These are phyloP conservation scores for Dimargaris cristalligena DNA, from an alignment of 192 early-diverging fungal genomes.

Conservation along the genomic window DNA sequence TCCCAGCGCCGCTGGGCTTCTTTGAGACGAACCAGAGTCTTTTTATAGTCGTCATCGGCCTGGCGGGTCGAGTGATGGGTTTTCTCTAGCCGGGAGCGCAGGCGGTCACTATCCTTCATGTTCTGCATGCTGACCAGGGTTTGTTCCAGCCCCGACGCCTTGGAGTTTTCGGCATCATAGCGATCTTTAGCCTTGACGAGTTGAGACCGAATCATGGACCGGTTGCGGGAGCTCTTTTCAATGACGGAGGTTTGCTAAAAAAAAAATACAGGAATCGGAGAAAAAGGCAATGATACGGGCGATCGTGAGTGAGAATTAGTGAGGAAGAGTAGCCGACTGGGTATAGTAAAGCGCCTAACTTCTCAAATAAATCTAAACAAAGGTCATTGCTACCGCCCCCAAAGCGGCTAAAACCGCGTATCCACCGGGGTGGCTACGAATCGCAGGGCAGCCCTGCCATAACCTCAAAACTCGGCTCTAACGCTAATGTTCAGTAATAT, in stretches of 20 bases:
- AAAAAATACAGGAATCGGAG: no score
- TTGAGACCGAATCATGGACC: constrained; percentile 23
- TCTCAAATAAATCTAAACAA: no score
- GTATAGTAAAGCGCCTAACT: no score
- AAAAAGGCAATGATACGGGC: no score
- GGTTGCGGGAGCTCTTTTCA: constrained; percentile 28
- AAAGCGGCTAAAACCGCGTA: no score
- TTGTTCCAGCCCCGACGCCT: constrained; percentile 27
- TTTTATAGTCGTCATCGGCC: constrained; percentile 25
- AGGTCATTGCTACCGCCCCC: no score
- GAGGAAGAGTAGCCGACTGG: no score
- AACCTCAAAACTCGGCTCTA: no score
- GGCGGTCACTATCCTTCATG: constrained; percentile 19
- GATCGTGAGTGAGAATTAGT: no score
- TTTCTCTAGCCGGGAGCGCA: constrained; percentile 22
- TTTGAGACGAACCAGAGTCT: constrained; percentile 17
- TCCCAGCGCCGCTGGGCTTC: constrained; percentile 28
- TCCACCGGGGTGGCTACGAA: no score
- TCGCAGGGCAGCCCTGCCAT: no score
- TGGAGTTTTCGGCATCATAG: constrained; percentile 32
- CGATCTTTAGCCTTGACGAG: constrained; percentile 35
- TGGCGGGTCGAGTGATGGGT: constrained; percentile 20
- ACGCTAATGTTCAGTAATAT: no score
- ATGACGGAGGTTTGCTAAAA: constrained; percentile 22
- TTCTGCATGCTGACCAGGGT: constrained; percentile 24